Base-by-base conservation (phyloP, 805 yeast species). In the Spathaspora girioi region DNA sequence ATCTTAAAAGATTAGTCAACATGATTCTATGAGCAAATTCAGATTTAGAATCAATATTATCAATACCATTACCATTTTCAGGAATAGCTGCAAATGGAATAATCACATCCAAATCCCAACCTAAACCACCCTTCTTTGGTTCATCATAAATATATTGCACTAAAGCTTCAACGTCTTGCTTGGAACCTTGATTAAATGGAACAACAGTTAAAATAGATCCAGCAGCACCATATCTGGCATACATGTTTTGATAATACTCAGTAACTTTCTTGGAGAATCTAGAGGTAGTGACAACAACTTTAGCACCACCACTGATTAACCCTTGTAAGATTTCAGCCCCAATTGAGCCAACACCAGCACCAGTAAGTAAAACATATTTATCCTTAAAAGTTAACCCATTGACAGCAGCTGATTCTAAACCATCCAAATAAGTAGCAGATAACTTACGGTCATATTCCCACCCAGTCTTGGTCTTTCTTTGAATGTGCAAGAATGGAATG, bases 71-170 rank as follows among this genome's bases (percentile, higher is more conserved):
- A 68, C 99, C 99, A 69, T 90, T 90, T 78, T 94, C 99, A 60
- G 99, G 98, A 64, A 94, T 93, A 55, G 99, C 99, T 59, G 98
- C 99, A 67, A 94, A 94, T 64, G 99, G 99, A 69, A 94, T 83
- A 58, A 94, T 82, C 59, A 83, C 96, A 76, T 94, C 99, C 67
- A 94, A 81, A 70, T 94, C 99, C 98, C 98, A 93, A 52, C 96
- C 97, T 61, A 93, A 82, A 74, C 97, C 97, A 61, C 92, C 94
- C 67, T 86, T 81, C 80, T 87, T 84, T 51, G 78, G 82, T 58
- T 82, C 89, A 63, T 84, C 86, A 70, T 93, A 94, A 67, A 94
- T 90, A 79, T 82, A 94, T 52, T 84, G 80, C 53, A 92, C 79
- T 58, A 94, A 82, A 47, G 92, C 87, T 61, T 88, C 87, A 56